Evolutionary conservation across 176 grass and related monocot genomes (phyloP).

Genomic region (bread wheat (Triticum aestivum)): IWGSC_CS_RefSeq_v2.1 NC_057812.1:244329702-244330201

Average conservation of each 20-base stretch:
- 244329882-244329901: background rate
- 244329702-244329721: slow-evolving; percentile 48
- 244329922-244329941: slow-evolving; percentile 66
- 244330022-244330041: slow-evolving; percentile 44
- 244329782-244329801: slow-evolving; percentile 64
- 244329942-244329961: slow-evolving; percentile 70
- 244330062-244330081: background rate
- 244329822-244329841: slow-evolving; percentile 30
- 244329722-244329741: slow-evolving; percentile 73
- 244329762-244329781: slow-evolving; percentile 36
- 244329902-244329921: background rate
- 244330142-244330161: slow-evolving; percentile 85
- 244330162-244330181: slow-evolving; percentile 59
- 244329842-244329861: background rate
- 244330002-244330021: slow-evolving; percentile 72
- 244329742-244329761: slow-evolving; percentile 72
- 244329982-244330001: slow-evolving; percentile 72
- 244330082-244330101: background rate
- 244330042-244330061: background rate
- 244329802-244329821: slow-evolving; percentile 59
- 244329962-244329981: slow-evolving; percentile 42
- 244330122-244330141: background rate
- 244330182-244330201: slow-evolving; percentile 95
- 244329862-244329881: background rate
- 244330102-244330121: background rate